phyloP scores from a whole-genome alignment of 257 asterid species.

The Solanum clarkiae region DNA sequence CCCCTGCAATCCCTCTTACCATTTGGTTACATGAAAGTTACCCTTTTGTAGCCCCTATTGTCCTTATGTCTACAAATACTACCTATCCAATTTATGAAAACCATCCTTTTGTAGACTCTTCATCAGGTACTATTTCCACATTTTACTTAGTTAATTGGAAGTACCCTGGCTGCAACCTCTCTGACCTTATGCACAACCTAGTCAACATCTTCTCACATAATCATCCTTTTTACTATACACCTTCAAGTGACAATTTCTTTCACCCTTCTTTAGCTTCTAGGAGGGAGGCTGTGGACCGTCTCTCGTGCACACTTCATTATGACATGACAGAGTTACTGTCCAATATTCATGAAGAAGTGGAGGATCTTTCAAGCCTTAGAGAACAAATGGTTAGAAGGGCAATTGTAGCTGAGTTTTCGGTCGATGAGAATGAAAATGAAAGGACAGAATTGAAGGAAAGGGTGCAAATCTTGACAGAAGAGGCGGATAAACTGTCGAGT shows the following conservation, averaged over 20 bases:
- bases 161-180: constrained; percentile 18
- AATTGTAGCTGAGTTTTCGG: background rate
- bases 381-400: constrained; percentile 14
- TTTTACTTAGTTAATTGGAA: constrained; percentile 36
- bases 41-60: constrained; percentile 44
- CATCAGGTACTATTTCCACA: constrained; percentile 34
- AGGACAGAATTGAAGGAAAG: constrained; percentile 10
- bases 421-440: constrained; percentile 18
- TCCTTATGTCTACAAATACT: constrained; percentile 4
- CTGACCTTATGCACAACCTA: constrained; percentile 32
- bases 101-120: constrained; percentile 43
- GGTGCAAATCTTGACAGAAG: constrained; percentile 10
- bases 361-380: constrained; percentile 11
- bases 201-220: constrained; percentile 26
- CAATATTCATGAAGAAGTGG: constrained; percentile 15
- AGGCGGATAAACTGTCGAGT: constrained; percentile 26
- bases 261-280: constrained; percentile 25
- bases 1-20: constrained; percentile 27
- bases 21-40: constrained; percentile 59
- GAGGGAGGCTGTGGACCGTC: constrained; percentile 44
- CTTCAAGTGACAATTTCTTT: background rate
- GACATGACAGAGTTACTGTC: constrained; percentile 19
- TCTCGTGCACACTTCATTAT: constrained; percentile 13
- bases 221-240: constrained; percentile 28
- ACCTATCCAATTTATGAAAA: constrained; percentile 7